phyloP scores from a whole-genome alignment of 1,139 yeast genomes.

The Geotrichum australiense region DNA sequence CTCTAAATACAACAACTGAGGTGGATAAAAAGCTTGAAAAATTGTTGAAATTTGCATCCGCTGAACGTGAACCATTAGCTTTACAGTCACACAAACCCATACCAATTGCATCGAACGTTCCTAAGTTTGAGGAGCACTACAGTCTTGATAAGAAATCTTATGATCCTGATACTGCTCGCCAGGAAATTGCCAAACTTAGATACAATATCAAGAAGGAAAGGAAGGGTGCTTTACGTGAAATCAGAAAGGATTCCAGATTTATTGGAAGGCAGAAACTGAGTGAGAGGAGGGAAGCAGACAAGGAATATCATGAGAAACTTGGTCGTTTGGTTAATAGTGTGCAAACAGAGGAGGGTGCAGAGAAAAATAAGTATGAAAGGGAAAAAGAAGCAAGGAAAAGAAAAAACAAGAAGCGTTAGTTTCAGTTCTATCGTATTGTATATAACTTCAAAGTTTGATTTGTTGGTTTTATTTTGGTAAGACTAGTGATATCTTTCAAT shows the following conservation, averaged over 20 bases:
- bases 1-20: slow-evolving; percentile 14
- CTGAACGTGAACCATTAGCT: slow-evolving; percentile 63
- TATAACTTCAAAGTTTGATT: too few relatives aligned
- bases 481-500: not conserved
- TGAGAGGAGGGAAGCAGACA: slow-evolving; percentile 67
- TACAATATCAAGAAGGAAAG: slow-evolving; percentile 86
- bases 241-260: slow-evolving; percentile 82
- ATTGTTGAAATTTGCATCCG: slow-evolving; percentile 43
- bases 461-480: not conserved
- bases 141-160: slow-evolving; percentile 92
- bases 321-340: slow-evolving; percentile 78
- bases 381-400: slow-evolving; percentile 65
- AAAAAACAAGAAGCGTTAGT: slow-evolving; percentile 32
- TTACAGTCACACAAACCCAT: slow-evolving; percentile 83
- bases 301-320: slow-evolving; percentile 84
- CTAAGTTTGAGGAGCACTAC: slow-evolving; percentile 92
- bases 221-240: slow-evolving; percentile 79
- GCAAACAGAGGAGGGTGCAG: slow-evolving; percentile 90
- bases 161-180: slow-evolving; percentile 74
- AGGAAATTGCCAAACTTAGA: slow-evolving; percentile 75
- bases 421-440: too few relatives aligned
- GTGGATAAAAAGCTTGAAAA: slow-evolving; percentile 40
- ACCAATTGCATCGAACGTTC: slow-evolving; percentile 78
- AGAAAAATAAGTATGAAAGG: slow-evolving; percentile 81
- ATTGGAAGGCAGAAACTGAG: slow-evolving; percentile 78